These are phyloP conservation scores for Rosa persica DNA, from an alignment of 306 rosid species.

Conservation along the genomic window DNA sequence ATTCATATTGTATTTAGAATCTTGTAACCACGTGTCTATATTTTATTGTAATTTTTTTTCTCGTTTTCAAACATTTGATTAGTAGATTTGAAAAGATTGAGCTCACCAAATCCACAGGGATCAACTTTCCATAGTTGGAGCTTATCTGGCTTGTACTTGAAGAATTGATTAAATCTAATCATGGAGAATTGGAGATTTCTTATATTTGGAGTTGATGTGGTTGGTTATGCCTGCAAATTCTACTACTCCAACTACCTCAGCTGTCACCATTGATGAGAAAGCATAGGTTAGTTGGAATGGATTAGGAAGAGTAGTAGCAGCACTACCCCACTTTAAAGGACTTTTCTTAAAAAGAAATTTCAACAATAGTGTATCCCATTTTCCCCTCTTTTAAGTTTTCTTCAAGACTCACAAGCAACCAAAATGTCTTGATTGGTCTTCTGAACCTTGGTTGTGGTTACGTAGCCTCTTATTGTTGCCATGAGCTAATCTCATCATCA, in stretches of 20 bases:
- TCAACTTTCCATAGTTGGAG: not conserved
- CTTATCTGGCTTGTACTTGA: not conserved
- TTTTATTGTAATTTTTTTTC: too few relatives aligned
- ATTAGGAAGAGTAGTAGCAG: not conserved
- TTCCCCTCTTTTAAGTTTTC: not conserved
- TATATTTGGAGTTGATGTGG: not conserved
- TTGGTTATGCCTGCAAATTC: not conserved
- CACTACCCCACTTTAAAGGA: not conserved
- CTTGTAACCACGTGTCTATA: not conserved
- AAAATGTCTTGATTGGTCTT: not conserved
- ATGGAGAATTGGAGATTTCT: not conserved
- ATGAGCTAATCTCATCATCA: not conserved
- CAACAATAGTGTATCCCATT: not conserved
- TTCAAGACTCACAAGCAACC: not conserved
- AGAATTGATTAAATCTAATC: not conserved
- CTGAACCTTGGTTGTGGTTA: not conserved
- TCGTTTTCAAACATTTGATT: not conserved
- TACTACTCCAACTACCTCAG: not conserved
- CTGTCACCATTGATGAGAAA: slow-evolving; percentile 4
- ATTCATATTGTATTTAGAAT: too few relatives aligned
- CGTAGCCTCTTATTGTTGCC: not conserved
- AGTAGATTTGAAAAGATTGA: not conserved
- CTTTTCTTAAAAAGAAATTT: not conserved
- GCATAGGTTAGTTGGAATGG: not conserved
- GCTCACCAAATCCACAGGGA: not conserved